These are phyloP conservation scores for Candida methanosorbosa DNA, from an alignment of 805 yeast genomes.

Conservation along the genomic window DNA sequence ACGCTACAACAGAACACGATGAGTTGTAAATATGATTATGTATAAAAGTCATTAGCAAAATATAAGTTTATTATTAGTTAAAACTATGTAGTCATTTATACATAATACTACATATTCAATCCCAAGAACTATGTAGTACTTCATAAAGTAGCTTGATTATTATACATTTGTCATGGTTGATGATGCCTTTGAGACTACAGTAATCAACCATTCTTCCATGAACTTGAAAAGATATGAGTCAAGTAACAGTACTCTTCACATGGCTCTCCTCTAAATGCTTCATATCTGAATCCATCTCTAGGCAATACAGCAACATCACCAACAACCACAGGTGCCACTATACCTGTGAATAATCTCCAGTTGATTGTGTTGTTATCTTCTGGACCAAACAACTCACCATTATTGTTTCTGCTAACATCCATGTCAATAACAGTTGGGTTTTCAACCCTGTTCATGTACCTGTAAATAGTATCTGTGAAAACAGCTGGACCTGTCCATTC, in stretches of 20 bases:
- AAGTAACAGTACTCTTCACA: conserved; percentile 8
- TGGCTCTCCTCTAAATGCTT: not conserved
- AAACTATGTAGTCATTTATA: too few relatives aligned
- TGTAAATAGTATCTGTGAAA: conserved; percentile 57
- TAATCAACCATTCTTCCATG: conserved; percentile 9
- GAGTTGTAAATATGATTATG: not conserved
- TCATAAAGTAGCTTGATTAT: too few relatives aligned
- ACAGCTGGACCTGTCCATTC: conserved; percentile 90
- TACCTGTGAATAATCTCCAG: not conserved
- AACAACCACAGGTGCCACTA: not conserved
- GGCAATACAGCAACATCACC: conserved; percentile 1
- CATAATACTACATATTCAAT: too few relatives aligned
- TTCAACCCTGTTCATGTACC: conserved; percentile 33
- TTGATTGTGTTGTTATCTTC: not conserved
- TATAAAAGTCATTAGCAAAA: not conserved
- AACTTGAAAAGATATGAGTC: conserved; percentile 10
- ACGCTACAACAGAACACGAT: not conserved
- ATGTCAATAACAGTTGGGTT: conserved; percentile 3
- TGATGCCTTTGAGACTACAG: too few relatives aligned
- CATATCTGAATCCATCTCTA: not conserved
- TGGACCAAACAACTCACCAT: conserved; percentile 7
- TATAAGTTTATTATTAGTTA: too few relatives aligned
- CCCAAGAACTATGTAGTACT: too few relatives aligned
- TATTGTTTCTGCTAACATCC: conserved; percentile 19
- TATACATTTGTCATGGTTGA: too few relatives aligned